Evolutionary conservation across 2,329 filamentous ascomycete genomes (phyloP), one percentile per base, ranked within the genome.

Genomic region (Phaeophleospora eucalypticola): DNA sequence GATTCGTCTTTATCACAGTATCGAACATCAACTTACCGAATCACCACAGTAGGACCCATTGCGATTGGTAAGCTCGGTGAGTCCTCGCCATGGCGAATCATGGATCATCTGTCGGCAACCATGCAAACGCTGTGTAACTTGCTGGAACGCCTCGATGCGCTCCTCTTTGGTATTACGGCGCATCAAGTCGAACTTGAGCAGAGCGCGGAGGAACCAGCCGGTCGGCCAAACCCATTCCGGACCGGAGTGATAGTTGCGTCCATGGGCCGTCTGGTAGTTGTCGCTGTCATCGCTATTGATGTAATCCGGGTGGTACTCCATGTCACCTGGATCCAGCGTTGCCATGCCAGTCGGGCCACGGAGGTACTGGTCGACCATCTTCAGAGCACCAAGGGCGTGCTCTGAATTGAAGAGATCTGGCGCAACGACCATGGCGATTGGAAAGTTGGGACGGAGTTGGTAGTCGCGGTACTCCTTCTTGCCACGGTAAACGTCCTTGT

Each of bases 201-300:
- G 73, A 1, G 93, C 93, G 40, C 94, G 83, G 17, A 96, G 76
- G 76, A 95, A 98, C 74, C 89, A 98, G 3, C 93, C 93, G 1
- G 89, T 91, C 0, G 91, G 94, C 93, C 93, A 98, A 18, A 96
- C 73, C 93, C 93, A 98, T 68, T 98, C 93, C 0, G 93, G 94
- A 3, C 93, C 93, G 68, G 97, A 91, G 68, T 98, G 93, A 71
- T 98, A 98, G 70, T 97, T 98, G 46, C 93, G 80, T 41, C 93
- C 93, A 70, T 97, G 97, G 58, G 86, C 83, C 0, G 91, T 97
- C 9, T 87, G 81, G 63, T 96, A 97, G 67, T 97, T 87, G 10
- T 81, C 82, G 49, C 85, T 91, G 69, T 98, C 93, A 62, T 97
- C 91, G 57, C 85, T 87, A 72, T 98, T 98, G 74, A 85, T 83